These are phyloP conservation scores for Sclerotinia spermophila DNA, from an alignment of 2,329 filamentous ascomycete species.

Conservation along the genomic window DNA sequence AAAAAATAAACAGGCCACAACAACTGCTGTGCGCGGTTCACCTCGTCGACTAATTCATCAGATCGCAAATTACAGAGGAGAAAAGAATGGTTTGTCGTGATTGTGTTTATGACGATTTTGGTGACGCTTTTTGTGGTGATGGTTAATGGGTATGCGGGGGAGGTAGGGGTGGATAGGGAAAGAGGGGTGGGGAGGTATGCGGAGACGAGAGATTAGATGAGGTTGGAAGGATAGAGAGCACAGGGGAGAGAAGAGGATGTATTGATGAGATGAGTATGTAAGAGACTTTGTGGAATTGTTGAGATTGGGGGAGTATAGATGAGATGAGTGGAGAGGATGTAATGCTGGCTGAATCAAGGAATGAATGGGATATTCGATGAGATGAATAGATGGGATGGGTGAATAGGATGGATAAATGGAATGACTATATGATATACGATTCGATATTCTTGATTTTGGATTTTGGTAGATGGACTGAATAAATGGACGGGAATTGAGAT, in stretches of 20 bases:
- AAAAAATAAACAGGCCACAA: background rate
- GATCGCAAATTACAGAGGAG: background rate
- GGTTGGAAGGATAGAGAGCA: too few relatives aligned
- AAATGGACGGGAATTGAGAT: background rate
- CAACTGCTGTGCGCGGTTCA: constrained; percentile 30
- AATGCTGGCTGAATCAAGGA: too few relatives aligned
- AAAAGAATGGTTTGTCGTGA: background rate
- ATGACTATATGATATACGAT: background rate
- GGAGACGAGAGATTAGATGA: background rate
- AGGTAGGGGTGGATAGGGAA: background rate
- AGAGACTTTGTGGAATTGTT: background rate
- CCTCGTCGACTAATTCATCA: background rate
- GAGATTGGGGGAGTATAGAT: background rate
- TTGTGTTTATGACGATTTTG: background rate
- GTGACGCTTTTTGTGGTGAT: background rate
- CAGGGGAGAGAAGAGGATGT: background rate
- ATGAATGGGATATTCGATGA: too few relatives aligned
- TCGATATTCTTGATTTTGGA: background rate
- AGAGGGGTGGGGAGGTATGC: background rate
- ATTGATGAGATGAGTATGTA: background rate
- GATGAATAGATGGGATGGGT: background rate
- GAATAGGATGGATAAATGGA: background rate
- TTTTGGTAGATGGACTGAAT: background rate
- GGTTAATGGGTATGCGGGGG: background rate
- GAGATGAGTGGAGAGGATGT: background rate